Evolutionary conservation across 352 stramenopile species (phyloP), one percentile per base, ranked within the genome.

Genomic region (Phytophthora melonis): DNA sequence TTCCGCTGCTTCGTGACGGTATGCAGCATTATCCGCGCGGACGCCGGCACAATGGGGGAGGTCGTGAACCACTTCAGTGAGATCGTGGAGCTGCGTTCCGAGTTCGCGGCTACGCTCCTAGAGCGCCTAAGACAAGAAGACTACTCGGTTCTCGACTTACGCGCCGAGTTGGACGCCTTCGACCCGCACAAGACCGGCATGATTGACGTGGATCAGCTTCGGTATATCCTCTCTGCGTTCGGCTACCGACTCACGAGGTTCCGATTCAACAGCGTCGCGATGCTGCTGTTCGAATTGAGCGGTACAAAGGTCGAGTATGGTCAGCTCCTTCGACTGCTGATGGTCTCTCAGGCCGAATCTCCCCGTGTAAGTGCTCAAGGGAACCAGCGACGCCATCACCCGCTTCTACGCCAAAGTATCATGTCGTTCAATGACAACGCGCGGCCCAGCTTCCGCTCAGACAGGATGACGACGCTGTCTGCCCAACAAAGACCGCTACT

Each of bases 31-130:
- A 68, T 89, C 1, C 80, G 78, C 6, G 82, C 93, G 3, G 84
- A 94, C n/a, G 74, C 79, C 3, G 69, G 60, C 0, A 86, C 86
- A 9, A 60, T 94, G 5, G 77, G 80, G 11, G 74, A 91, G 32
- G 83, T 93, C 16, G 75, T 93, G 47, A 70, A 72, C 16, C 79
- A 93, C 57, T 93, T 94, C 52, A 84, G 64, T 16, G 84, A 93
- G 43, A 85, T 83, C 45, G 76, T 93, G 7, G 68, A 87, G 56
- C 58, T 91, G 1, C 83, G 85, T 4, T 73, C 83, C 2, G 80
- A 91, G 25, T 89, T 93, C 41, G 82, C 75, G 7, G 65, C 59
- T 4, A 78, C 70, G 2, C 55, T 89, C 16, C 66, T 74, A 0
- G 58, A 59, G 7, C 81, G 66, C 49, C 36, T 92, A 18, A 66